Conservation (phyloP, 1,284 basidiomycete genomes). For the Moesziomyces parantarcticus region DNA sequence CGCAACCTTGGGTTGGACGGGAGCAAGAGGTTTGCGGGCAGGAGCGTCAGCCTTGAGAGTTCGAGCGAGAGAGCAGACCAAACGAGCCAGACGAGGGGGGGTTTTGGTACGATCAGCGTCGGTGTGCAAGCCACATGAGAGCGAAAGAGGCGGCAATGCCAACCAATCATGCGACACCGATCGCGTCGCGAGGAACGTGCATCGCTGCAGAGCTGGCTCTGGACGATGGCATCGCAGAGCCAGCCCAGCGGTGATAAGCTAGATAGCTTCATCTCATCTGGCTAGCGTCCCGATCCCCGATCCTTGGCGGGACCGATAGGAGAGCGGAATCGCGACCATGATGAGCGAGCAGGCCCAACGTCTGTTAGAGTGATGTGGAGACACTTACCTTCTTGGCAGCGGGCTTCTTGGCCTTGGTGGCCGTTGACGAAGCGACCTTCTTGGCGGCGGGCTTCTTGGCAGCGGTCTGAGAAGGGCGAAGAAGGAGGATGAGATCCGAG, state of each 20-base stretch:
- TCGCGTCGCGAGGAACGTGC: conserved; percentile 1
- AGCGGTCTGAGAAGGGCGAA: conserved; percentile 16
- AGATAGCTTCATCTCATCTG: too few relatives aligned
- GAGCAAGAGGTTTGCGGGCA: conserved; percentile 49
- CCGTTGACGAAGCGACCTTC: conserved; percentile 53
- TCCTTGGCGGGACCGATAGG: conserved; percentile 1
- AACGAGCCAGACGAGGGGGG: conserved; percentile 13
- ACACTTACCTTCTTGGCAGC: conserved; percentile 59
- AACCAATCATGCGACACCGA: not conserved
- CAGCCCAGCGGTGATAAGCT: too few relatives aligned
- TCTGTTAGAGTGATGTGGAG: not conserved
- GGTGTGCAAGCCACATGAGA: conserved; percentile 18
- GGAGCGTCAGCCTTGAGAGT: conserved; percentile 47
- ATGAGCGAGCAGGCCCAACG: conserved; percentile 11
- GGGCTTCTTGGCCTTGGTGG: conserved; percentile 64
- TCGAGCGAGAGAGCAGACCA: conserved; percentile 1
- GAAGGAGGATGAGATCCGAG: not conserved
- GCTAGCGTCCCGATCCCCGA: conserved; percentile 3
- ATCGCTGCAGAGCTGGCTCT: not conserved
- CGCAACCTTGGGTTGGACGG: conserved; percentile 53
- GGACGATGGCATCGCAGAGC: too few relatives aligned
- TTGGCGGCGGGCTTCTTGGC: conserved; percentile 55
- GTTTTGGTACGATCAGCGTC: conserved; percentile 29
- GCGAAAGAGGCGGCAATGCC: not conserved
- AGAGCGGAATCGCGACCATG: conserved; percentile 5